A percentile compares a stretch with the other conserved stretches of the same genome.
Conservation (phyloP, 257 asterid species). For the Prunella vulgaris region DNA sequence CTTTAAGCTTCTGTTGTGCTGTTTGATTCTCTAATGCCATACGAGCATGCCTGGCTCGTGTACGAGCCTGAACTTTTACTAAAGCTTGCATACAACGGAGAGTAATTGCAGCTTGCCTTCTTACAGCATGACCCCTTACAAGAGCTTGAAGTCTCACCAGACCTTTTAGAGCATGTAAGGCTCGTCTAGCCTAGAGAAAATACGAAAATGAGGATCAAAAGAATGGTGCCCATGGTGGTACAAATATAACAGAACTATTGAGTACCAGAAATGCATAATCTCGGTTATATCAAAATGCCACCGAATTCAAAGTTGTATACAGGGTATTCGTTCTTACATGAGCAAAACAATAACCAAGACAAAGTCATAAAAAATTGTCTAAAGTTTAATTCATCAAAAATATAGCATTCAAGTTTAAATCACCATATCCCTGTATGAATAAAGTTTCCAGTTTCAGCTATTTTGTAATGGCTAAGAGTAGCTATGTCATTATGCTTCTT, state of each 20-base stretch:
- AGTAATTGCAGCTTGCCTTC: conserved; percentile 89
- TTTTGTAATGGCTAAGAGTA: not conserved
- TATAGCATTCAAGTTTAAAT: not conserved
- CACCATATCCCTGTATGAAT: not conserved
- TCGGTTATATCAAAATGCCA: not conserved
- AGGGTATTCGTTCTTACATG: not conserved
- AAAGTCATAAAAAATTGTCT: not conserved
- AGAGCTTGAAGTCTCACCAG: conserved; percentile 62
- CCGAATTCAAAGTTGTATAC: not conserved
- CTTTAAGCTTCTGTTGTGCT: conserved; percentile 50
- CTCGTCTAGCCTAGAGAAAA: conserved; percentile 47
- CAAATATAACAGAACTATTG: not conserved
- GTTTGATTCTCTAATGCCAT: conserved; percentile 62
- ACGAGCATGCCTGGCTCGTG: conserved; percentile 54
- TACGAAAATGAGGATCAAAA: conserved; percentile 2
- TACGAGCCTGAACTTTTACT: conserved; percentile 89
- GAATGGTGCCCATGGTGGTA: conserved; percentile 6
- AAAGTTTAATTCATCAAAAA: not conserved
- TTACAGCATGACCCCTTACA: conserved; percentile 52
- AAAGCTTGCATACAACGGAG: conserved; percentile 95
- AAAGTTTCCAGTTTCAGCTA: not conserved
- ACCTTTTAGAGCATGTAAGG: conserved; percentile 50
- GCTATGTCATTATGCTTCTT: not conserved
- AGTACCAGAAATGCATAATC: conserved; percentile 1
- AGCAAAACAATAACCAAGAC: not conserved